These are phyloP conservation scores for Thelonectria discophora DNA, from an alignment of 2,329 filamentous ascomycete species.

Conservation along the genomic window DNA sequence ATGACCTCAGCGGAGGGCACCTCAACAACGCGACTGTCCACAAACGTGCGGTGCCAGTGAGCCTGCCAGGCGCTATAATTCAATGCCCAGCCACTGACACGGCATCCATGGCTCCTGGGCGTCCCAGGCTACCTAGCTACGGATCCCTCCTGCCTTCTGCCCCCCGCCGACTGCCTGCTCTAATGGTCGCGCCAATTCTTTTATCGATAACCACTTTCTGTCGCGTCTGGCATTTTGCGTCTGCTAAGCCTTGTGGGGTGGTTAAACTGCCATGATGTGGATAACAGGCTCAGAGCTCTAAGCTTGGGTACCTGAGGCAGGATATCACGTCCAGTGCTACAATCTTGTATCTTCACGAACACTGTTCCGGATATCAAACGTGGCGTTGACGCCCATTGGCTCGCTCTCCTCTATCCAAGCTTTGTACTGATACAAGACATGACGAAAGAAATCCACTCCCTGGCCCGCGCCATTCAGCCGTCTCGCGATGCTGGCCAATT, in stretches of 20 bases:
- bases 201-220: conserved; percentile 14
- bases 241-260: conserved; percentile 12
- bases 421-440: background rate
- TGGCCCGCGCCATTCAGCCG: background rate
- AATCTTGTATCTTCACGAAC: too few relatives aligned
- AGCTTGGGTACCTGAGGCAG: too few relatives aligned
- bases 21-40: background rate
- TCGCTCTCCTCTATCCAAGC: too few relatives aligned
- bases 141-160: too few relatives aligned
- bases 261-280: conserved; percentile 7
- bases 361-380: too few relatives aligned
- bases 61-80: conserved; percentile 6
- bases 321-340: too few relatives aligned
- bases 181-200: background rate
- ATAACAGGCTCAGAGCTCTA: background rate
- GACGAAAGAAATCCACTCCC: background rate
- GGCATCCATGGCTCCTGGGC: conserved; percentile 6
- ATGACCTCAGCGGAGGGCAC: conserved; percentile 3
- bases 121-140: too few relatives aligned
- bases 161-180: too few relatives aligned
- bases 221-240: background rate
- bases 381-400: too few relatives aligned
- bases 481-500: background rate
- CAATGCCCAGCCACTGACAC: conserved; percentile 7
- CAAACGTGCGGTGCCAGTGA: background rate